Evolutionary conservation across 331 rosid genomes (phyloP).

Genomic region (Telfairia occidentalis): DNA sequence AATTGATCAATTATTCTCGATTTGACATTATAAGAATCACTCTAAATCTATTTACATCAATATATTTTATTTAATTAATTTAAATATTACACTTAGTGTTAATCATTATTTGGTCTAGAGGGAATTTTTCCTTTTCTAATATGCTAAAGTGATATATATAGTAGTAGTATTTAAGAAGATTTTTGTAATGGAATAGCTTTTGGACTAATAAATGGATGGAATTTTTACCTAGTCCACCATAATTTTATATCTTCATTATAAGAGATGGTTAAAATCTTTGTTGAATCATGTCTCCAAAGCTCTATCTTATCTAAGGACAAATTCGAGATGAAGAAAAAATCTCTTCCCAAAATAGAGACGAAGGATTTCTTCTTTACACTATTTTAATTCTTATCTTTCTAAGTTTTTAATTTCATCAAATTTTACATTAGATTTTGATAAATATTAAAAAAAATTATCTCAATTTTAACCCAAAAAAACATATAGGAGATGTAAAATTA

Average conservation of each 20-base stretch:
- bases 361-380: too few species aligned
- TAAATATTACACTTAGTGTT: background rate
- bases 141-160: background rate
- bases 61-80: background rate
- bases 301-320: too few species aligned
- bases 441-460: too few species aligned
- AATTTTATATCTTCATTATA: background rate
- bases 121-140: background rate
- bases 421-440: too few species aligned
- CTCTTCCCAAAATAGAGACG: too few species aligned
- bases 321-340: too few species aligned
- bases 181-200: background rate
- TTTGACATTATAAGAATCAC: background rate
- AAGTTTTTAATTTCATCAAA: too few species aligned
- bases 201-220: background rate
- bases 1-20: background rate
- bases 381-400: too few species aligned
- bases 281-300: too few species aligned
- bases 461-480: too few species aligned
- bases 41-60: background rate
- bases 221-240: background rate
- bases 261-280: too few species aligned
- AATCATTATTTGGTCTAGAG: background rate
- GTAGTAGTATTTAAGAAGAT: background rate
- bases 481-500: too few species aligned